phyloP scores from a whole-genome alignment of 345 rosid species.

The Pelargonium nanum region DNA sequence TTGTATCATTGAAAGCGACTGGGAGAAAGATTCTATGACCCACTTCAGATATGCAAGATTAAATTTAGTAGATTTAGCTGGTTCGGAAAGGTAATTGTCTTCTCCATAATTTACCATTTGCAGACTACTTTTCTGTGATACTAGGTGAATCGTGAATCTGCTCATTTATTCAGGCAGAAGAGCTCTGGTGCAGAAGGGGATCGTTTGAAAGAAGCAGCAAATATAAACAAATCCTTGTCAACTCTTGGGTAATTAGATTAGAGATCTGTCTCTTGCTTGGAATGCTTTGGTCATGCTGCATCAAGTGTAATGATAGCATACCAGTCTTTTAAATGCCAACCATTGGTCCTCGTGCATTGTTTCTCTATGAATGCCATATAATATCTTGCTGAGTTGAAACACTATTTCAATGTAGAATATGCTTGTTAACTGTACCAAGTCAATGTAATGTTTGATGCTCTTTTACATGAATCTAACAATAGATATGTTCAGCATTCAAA shows the following conservation, averaged over 20 bases:
- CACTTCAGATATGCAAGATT: slow-evolving; percentile 82
- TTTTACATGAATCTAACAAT: too few species aligned
- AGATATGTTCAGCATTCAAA: too few species aligned
- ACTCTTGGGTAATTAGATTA: slow-evolving; percentile 66
- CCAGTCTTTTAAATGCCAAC: not conserved
- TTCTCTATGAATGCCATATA: not conserved
- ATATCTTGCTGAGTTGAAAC: not conserved
- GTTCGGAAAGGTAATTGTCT: slow-evolving; percentile 78
- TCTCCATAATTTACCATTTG: slow-evolving; percentile 3
- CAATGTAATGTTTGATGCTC: not conserved
- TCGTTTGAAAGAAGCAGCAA: slow-evolving; percentile 96
- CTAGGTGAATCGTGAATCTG: slow-evolving; percentile 16
- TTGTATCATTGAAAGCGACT: slow-evolving; percentile 75
- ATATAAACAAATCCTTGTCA: slow-evolving; percentile 84
- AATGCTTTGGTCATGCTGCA: slow-evolving; percentile 7
- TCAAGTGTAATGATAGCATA: slow-evolving; percentile 2
- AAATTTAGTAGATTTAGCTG: slow-evolving; percentile 92
- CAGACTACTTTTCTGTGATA: slow-evolving; percentile 9
- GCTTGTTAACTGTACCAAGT: not conserved
- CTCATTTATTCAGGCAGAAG: slow-evolving; percentile 58
- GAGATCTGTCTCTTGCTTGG: slow-evolving; percentile 13
- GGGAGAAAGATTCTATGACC: slow-evolving; percentile 82
- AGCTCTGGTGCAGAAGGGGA: slow-evolving; percentile 97
- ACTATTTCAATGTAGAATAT: not conserved
- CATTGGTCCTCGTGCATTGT: not conserved